Evolutionary conservation across 176 grass and related monocot species (phyloP), one percentile per base, ranked within the genome.

Genomic region (Melocanna baccifera): DNA sequence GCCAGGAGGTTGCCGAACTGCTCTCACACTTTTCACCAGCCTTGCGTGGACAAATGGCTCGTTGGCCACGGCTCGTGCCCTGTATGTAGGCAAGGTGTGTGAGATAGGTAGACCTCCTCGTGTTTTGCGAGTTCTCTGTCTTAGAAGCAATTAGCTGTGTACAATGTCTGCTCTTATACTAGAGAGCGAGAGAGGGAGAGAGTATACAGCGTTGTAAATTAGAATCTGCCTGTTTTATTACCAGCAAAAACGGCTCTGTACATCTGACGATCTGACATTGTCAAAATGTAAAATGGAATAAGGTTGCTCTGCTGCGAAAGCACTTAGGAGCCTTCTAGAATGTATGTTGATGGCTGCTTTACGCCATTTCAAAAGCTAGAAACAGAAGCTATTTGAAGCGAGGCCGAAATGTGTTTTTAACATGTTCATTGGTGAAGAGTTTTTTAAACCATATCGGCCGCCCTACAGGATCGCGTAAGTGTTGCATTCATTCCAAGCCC

Each of bases 31-130:
- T 97, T 97, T 19, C 94, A 97, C 77, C 80, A 86, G 89, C 72
- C 40, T 22, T 97, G 94, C 58, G 89, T 97, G 72, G 94, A 97
- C 79, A 93, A 88, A 86, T 97, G 94, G 94, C 91, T 97, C 19
- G 66, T 66, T 65, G 83, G 79, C 30, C 91, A 86, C 45, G 89
- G 89, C 1, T 91, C 94, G 25, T 97, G 94, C 83, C 94, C 94
- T 64, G 91, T 97, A 12, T 97, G 94, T 66, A 83, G 94, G 79
- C 94, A 97, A 55, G 52, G 83, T 78, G 91, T 93, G 71, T 88
- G 87, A 80, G 18, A 40, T n/a, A 75, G 29, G 80, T 71, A 59
- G 23, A 63, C 9, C 7, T 18, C 25, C 13, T 1, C 52, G 41
- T 5, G 12, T 48, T 16, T 30, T 73, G 20, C 42, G 39, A 53